Evolutionary conservation across 73 alveolate genomes (phyloP).

Genomic region (Paramecium biaurelia): DNA sequence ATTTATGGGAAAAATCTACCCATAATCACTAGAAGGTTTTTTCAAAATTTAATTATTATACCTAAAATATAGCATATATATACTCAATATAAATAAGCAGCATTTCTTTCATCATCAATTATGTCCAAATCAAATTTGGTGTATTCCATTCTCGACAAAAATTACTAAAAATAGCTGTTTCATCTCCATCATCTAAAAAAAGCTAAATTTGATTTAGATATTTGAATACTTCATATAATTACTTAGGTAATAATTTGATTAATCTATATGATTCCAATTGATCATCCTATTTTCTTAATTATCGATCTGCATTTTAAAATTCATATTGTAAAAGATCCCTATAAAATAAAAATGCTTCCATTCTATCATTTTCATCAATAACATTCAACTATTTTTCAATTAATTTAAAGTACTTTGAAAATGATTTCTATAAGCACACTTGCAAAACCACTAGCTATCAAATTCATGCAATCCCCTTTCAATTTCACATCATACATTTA

Average conservation of each 20-base stretch:
- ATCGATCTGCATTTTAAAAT: neutral
- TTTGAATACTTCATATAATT: neutral
- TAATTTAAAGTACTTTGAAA: neutral
- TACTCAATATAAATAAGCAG: neutral
- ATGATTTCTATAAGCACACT: neutral
- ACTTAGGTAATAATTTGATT: neutral
- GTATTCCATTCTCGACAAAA: neutral
- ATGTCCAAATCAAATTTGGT: slow-evolving; percentile 27
- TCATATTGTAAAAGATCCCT: neutral
- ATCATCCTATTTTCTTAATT: neutral
- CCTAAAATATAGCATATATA: neutral
- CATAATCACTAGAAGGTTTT: neutral
- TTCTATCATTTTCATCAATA: neutral
- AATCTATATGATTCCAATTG: slow-evolving; percentile 1
- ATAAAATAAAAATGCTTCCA: slow-evolving; percentile 28
- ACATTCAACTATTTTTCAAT: neutral
- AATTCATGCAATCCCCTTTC: neutral
- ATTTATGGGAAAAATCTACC: neutral
- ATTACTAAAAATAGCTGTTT: neutral
- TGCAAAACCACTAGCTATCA: neutral
- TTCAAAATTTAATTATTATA: neutral
- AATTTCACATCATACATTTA: neutral
- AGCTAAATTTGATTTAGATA: neutral
- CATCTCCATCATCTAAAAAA: slow-evolving; percentile 36
- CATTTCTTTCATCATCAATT: neutral